Evolutionary conservation across 176 grass and related monocot species (phyloP).

Genomic region (Pharus latifolius): DNA sequence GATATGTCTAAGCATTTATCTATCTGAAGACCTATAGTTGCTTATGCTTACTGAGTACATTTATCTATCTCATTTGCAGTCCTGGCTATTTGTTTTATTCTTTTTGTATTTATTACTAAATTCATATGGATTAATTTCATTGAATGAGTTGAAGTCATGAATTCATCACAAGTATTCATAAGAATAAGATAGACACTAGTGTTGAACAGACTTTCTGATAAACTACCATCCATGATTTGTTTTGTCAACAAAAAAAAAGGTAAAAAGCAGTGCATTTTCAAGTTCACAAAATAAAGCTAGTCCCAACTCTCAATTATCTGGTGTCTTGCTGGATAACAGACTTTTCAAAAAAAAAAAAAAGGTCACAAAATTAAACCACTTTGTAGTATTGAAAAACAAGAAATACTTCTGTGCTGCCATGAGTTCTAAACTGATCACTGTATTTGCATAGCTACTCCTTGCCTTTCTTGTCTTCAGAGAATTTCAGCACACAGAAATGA

Average conservation of each 20-base stretch:
- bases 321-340: no score
- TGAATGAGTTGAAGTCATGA: background rate
- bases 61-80: background rate
- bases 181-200: background rate
- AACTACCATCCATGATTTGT: conserved; percentile 1
- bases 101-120: background rate
- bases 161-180: background rate
- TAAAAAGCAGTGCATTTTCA: conserved; percentile 5
- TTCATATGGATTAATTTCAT: background rate
- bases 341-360: no score
- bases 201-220: background rate
- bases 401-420: conserved; percentile 1
- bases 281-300: background rate
- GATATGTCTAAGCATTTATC: no score
- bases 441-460: background rate
- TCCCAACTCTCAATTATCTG: no score
- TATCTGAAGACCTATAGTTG: background rate
- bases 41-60: background rate
- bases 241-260: background rate
- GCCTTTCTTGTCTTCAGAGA: background rate
- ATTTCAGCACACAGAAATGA: background rate
- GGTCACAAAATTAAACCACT: background rate
- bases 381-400: background rate
- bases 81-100: background rate
- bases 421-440: background rate